Evolutionary conservation across 2,329 filamentous ascomycete species (phyloP).

Genomic region (Helminthosporium solani): DNA sequence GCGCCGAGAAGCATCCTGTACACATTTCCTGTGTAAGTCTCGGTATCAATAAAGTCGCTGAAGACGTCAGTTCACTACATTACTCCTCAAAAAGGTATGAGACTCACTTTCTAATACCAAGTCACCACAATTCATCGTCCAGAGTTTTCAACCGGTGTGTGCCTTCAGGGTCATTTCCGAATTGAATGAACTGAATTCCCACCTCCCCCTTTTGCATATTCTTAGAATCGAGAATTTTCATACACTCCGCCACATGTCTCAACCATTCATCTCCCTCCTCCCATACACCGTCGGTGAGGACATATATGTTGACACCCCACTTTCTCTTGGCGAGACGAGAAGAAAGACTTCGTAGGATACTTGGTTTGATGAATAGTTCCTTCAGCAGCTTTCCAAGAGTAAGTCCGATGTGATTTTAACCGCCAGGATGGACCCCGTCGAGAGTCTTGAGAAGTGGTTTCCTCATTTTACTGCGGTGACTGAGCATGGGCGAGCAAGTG

Average conservation of each 20-base stretch:
- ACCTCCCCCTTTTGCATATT: slow-evolving; percentile 3
- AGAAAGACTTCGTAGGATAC: not conserved
- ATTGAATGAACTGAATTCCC: slow-evolving; percentile 27
- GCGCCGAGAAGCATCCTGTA: slow-evolving; percentile 23
- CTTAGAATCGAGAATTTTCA: slow-evolving; percentile 3
- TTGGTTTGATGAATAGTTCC: not conserved
- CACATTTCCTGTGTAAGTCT: slow-evolving; percentile 10
- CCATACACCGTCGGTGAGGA: slow-evolving; percentile 25
- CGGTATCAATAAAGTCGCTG: slow-evolving; percentile 22
- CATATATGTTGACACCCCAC: slow-evolving; percentile 12
- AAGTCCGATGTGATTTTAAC: slow-evolving; percentile 5
- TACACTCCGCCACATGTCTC: slow-evolving; percentile 2
- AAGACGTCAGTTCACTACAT: not conserved
- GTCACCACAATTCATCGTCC: slow-evolving; percentile 8
- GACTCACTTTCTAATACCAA: slow-evolving; percentile 7
- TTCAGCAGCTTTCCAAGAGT: slow-evolving; percentile 4
- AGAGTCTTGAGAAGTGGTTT: slow-evolving; percentile 1
- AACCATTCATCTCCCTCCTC: slow-evolving; percentile 2
- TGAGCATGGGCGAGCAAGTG: slow-evolving; percentile 2
- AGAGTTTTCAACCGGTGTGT: slow-evolving; percentile 13
- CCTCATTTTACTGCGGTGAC: not conserved
- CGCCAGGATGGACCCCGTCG: not conserved
- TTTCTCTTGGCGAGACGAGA: not conserved
- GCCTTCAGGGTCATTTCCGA: slow-evolving; percentile 15
- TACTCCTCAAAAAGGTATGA: not conserved